phyloP scores from a whole-genome alignment of 768 basidiomycete genomes.

The Serendipita sp. region DNA sequence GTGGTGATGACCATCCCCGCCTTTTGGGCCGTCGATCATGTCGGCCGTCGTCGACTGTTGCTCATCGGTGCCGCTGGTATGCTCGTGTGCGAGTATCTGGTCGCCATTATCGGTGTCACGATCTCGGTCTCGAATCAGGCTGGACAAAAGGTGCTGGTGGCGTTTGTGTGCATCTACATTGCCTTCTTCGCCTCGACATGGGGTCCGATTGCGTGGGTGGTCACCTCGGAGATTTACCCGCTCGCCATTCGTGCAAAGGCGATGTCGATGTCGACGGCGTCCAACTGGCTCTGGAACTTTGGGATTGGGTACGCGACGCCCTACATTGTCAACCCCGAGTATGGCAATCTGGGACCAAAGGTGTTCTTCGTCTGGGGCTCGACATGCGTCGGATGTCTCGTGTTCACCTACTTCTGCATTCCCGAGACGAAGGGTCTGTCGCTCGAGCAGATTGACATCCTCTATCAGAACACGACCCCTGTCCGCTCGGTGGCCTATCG shows the following conservation, averaged over 20 bases:
- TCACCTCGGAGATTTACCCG: slow-evolving; percentile 70
- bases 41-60: slow-evolving; percentile 69
- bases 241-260: slow-evolving; percentile 70
- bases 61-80: slow-evolving; percentile 68
- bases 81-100: slow-evolving; percentile 72
- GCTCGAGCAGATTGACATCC: slow-evolving; percentile 69
- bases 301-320: slow-evolving; percentile 36
- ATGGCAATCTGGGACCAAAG: slow-evolving; percentile 16
- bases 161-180: slow-evolving; percentile 36
- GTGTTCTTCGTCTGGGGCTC: slow-evolving; percentile 44
- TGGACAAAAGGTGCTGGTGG: slow-evolving; percentile 48
- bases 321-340: slow-evolving; percentile 13
- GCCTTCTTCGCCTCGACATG: slow-evolving; percentile 35
- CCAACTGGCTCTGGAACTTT: slow-evolving; percentile 72
- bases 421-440: slow-evolving; percentile 67
- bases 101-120: slow-evolving; percentile 47
- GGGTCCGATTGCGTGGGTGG: slow-evolving; percentile 57
- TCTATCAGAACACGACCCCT: slow-evolving; percentile 54
- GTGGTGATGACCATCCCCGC: slow-evolving; percentile 65
- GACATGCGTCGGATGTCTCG: slow-evolving; percentile 49
- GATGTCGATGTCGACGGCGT: slow-evolving; percentile 57
- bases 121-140: slow-evolving; percentile 30
- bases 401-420: slow-evolving; percentile 70
- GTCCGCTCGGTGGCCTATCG: slow-evolving; percentile 27
- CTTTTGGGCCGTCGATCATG: slow-evolving; percentile 65